Evolutionary conservation across 768 basidiomycete genomes (phyloP), one percentile per base, ranked within the genome.

Genomic region (Rhizopogon vesiculosus): DNA sequence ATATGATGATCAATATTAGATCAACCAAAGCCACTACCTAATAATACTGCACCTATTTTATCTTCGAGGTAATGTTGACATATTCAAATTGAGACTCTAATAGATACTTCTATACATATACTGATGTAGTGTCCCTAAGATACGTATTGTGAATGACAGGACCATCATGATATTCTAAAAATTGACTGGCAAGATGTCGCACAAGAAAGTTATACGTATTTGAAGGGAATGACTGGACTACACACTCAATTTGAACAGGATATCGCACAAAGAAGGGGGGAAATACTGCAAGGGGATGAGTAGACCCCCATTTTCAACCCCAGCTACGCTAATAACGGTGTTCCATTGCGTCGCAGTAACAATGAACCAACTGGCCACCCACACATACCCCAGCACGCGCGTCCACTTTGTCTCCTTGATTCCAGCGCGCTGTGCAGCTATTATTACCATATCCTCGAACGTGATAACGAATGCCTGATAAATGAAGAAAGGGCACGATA

Each of bases 391-490:
- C 6, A 69, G 43, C 39, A 51, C 18, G 61, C 44, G 12, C 25
- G 40, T 53, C 56, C 40, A 54, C 35, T 38, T 31, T 6, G 42
- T 62, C n/a, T 54, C 48, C 10, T 33, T 38, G n/a, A 61, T 39
- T 33, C 67, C 62, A 0, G 56, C 52, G 7, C 56, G 51, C n/a
- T 48, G 46, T 25, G 59, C 64, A 5, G 64, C 19, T 0, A 35
- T 59, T 28, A 74, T 56, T 31, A 70, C 57, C 0, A 54, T 40
- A 49, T 67, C 71, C 58, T 78, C 76, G 29, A 69, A 42, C 10
- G 68, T 70, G 38, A 78, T 75, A 0, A 59, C 73, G 5, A 66
- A 48, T 5, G 73, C 72, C 55, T 73, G 71, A 8, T 57, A 15
- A 13, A 66, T 12, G 49, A 70, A 73, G 61, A 69, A 71, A 12